Evolutionary conservation across 441 rosid species (phyloP), one percentile per base, ranked within the genome.

Genomic region (Daphne laureola): DNA sequence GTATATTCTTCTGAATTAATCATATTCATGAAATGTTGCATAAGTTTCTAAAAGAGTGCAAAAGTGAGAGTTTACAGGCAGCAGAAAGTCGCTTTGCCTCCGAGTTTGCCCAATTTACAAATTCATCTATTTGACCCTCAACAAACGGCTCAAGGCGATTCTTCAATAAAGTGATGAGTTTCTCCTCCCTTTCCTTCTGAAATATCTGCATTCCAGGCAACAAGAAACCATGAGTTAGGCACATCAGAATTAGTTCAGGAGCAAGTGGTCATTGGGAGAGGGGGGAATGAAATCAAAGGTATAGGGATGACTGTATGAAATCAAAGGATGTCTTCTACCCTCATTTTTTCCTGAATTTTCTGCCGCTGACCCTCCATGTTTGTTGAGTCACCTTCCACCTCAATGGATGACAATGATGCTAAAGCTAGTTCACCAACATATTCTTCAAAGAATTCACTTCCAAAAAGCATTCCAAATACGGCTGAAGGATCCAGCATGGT

Each of bases 401-500:
- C 94, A 36, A 76, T 47, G 16, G 83, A 46, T 9, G 88, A 67
- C 63, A 81, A 17, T 27, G 85, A 66, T 57, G 95, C 95, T 68
- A 94, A 60, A 3, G 95, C 91, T 66, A 93, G 94, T 72, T 90
- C 82, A n/a, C 99, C 99, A 62, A 90, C 54, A 54, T 90, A 93
- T 57, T 93, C 99, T 68, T 93, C 99, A 69, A 93, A 93, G 54
- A 47, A 69, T 43, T 93, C 96, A 43, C 97, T 90, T 43, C 99
- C 99, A 51, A 93, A 93, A 46, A 87, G 77, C 99, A 93, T 93
- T 49, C 99, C 99, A 67, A 93, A 93, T 12, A 93, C 95, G 52
- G 90, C 75, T 42, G 96, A 62, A 70, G 99, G 91, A 48, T 94
- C 97, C 65, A 87, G 59, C 95, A 94, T 94, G 53, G 81, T 55